These are phyloP conservation scores for Trapa bicornis DNA, from an alignment of 345 rosid genomes.

Conservation along the genomic window DNA sequence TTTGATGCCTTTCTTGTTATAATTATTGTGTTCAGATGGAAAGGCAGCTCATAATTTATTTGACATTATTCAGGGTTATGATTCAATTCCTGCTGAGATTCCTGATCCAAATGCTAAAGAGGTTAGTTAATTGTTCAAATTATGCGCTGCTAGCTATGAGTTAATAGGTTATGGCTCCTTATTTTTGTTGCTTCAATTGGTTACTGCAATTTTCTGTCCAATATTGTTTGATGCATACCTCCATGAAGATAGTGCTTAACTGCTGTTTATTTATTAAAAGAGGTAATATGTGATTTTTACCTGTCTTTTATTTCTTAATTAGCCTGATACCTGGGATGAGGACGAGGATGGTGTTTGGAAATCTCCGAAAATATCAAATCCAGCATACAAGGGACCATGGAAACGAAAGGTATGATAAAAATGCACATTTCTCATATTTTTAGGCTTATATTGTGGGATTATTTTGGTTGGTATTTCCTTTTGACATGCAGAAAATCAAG, in stretches of 20 bases:
- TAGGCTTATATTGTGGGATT: too few relatives aligned
- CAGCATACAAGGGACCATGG: constrained; percentile 72
- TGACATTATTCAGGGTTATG: constrained; percentile 39
- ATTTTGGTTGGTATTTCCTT: background rate
- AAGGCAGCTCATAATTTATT: background rate
- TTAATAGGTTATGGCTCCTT: too few relatives aligned
- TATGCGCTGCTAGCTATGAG: too few relatives aligned
- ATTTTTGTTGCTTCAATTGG: background rate
- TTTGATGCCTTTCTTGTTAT: background rate
- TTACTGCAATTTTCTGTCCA: too few relatives aligned
- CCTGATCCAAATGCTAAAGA: constrained; percentile 58
- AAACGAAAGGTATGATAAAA: constrained; percentile 40
- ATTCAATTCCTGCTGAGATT: constrained; percentile 47
- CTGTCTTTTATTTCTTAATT: background rate
- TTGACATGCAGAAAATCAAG: constrained; percentile 50
- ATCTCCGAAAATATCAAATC: constrained; percentile 57
- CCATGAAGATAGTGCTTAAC: background rate
- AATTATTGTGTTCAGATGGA: background rate
- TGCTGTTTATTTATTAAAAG: constrained; percentile 9
- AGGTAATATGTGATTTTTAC: constrained; percentile 16
- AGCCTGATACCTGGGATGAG: constrained; percentile 77
- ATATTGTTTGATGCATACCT: background rate
- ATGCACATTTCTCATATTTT: too few relatives aligned
- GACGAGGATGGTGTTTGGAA: constrained; percentile 68
- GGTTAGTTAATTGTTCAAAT: constrained; percentile 15